A percentile compares a stretch with the other conserved stretches of the same genome.
These are phyloP conservation scores for Fusarium succisae DNA, from an alignment of 2,329 filamentous ascomycete genomes.

Conservation along the genomic window DNA sequence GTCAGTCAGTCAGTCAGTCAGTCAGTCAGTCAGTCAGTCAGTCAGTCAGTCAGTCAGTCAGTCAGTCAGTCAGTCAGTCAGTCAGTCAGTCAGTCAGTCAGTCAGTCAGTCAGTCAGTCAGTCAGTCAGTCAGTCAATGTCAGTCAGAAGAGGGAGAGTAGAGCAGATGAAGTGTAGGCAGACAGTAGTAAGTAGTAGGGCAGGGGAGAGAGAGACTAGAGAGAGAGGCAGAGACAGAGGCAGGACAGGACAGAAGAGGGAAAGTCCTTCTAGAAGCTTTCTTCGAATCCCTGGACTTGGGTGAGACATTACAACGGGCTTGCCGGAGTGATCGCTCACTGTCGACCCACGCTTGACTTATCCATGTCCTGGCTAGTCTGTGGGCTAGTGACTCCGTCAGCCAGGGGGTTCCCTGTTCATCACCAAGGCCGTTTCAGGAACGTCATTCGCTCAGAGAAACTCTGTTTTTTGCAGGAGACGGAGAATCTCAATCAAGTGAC, in stretches of 20 bases:
- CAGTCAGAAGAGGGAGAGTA: constrained; percentile 3
- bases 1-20: not conserved
- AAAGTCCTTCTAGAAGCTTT: constrained; percentile 47
- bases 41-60: not conserved
- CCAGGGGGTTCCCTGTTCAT: constrained; percentile 31
- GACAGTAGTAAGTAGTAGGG: not conserved
- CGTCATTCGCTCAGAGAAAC: constrained; percentile 36
- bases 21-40: not conserved
- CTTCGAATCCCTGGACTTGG: constrained; percentile 38
- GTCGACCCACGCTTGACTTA: constrained; percentile 36
- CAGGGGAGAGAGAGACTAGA: not conserved
- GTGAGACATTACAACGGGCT: constrained; percentile 45
- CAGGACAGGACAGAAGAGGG: not conserved
- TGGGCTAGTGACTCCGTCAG: constrained; percentile 26
- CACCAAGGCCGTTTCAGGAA: constrained; percentile 43
- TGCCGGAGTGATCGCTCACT: constrained; percentile 42
- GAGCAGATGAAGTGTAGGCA: not conserved
- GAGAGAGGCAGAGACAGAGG: not conserved
- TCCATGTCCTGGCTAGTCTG: constrained; percentile 38
- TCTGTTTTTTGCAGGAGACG: constrained; percentile 6
- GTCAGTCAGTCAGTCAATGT: not conserved
- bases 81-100: not conserved
- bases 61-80: not conserved
- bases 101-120: not conserved
- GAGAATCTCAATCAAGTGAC: constrained; percentile 8